Base-by-base conservation (phyloP, 1,284 basidiomycete species). In the Puccinia sorghi region DNA sequence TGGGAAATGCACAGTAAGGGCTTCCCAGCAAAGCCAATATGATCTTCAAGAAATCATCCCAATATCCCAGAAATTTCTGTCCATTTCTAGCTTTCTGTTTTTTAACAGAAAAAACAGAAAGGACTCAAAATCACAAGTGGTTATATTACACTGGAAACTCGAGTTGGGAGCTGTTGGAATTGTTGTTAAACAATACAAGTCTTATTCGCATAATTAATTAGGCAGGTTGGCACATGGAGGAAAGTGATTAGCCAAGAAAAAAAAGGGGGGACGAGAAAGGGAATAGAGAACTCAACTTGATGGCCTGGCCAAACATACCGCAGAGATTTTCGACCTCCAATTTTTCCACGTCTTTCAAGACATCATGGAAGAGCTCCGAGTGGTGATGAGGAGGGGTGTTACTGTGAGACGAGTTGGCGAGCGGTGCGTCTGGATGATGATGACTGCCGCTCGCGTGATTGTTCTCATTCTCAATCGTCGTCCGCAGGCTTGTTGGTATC, bases 401-500 rank as follows among this genome's bases (percentile, higher is more conserved):
- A 79, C 1, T 85, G 82, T 1, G 90, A 90, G 22, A 86, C 84
- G 37, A 86, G 83, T 82, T 54, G n/a, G 32, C 54, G 9, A 13
- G 25, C 71, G 39, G 71, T n/a, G 6, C 52, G 41, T 69, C 66
- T 0, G 66, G 48, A 20, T 69, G 25, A 20, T 69, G 25, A 27
- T 37, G 37, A 32, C 48, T 69, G 52, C 13, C 32, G 66, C 27
- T 39, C 13, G n/a, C 8, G 46, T 80, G 77, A 72, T 82, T 81
- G 27, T 76, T 71, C 6, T 52, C 64, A 41, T 81, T 80, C 54
- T 81, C 81, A 67, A 43, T 63, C 81, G 89, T 88, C 22, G 46
- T 12, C 43, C n/a, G 48, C 15, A 79, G 70, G 1, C 89, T 89
- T 83, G 89, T 91, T 3, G 88, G 85, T 32, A 73, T 67, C 20